phyloP scores from a whole-genome alignment of 805 yeast species.

The Wickerhamomyces subpelliculosus region DNA sequence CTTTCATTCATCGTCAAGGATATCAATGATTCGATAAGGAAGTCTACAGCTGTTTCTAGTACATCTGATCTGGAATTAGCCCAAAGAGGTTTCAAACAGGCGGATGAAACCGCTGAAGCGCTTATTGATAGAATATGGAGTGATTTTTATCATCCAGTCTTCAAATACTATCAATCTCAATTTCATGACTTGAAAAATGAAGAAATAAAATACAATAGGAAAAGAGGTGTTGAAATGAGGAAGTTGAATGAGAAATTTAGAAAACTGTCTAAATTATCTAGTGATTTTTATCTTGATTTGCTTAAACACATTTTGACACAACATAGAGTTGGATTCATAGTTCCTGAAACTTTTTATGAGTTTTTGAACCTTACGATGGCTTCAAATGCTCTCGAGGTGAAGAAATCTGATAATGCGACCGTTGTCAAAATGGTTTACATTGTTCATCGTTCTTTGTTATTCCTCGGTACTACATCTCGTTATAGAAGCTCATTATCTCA shows the following conservation, averaged over 20 bases:
- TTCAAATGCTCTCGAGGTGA: slow-evolving; percentile 6
- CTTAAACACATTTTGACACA: slow-evolving; percentile 33
- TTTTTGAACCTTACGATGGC: slow-evolving; percentile 6
- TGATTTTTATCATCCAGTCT: slow-evolving; percentile 56
- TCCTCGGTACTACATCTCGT: slow-evolving; percentile 53
- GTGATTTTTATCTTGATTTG: slow-evolving; percentile 40
- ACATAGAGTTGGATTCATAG: slow-evolving; percentile 26
- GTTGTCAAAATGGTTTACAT: slow-evolving; percentile 30
- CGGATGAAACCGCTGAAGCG: slow-evolving; percentile 14
- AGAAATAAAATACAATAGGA: slow-evolving; percentile 13
- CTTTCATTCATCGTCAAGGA: slow-evolving; percentile 33
- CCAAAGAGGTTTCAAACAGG: slow-evolving; percentile 1
- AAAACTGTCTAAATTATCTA: slow-evolving; percentile 41
- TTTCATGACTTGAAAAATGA: slow-evolving; percentile 8
- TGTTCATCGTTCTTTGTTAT: slow-evolving; percentile 42
- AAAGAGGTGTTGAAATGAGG: slow-evolving; percentile 43
- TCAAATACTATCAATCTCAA: slow-evolving; percentile 36
- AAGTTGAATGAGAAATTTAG: slow-evolving; percentile 45
- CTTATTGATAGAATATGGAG: slow-evolving; percentile 51
- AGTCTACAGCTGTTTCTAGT: neutral
- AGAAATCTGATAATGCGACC: slow-evolving; percentile 5
- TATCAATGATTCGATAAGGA: slow-evolving; percentile 19
- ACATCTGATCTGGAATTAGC: slow-evolving; percentile 7
- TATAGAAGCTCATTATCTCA: slow-evolving; percentile 37
- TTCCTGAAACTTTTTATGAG: slow-evolving; percentile 13